These are phyloP conservation scores for Geotrichum fermentans DNA, from an alignment of 1,139 yeast genomes.

Conservation along the genomic window DNA sequence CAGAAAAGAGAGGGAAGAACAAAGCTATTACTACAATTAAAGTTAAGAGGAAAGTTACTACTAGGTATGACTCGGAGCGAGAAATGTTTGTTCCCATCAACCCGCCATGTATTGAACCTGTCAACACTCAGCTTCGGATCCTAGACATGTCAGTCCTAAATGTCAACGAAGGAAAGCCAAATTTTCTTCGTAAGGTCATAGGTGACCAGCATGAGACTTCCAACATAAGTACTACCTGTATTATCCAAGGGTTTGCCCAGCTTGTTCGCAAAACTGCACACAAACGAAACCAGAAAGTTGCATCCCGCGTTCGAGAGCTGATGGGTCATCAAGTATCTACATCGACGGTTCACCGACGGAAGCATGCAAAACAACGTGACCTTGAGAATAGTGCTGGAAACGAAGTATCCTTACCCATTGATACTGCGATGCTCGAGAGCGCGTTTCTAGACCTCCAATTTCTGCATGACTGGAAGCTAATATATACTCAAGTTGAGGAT, in stretches of 20 bases:
- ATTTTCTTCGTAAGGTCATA: background rate
- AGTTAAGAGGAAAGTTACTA: conserved; percentile 4
- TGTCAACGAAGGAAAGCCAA: background rate
- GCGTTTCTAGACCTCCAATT: conserved; percentile 22
- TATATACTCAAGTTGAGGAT: conserved; percentile 23
- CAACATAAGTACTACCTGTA: conserved; percentile 22
- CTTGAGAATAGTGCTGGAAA: background rate
- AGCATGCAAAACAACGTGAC: background rate
- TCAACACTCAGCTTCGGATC: background rate
- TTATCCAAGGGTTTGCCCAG: conserved; percentile 28
- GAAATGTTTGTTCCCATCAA: conserved; percentile 12
- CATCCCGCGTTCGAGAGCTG: conserved; percentile 26
- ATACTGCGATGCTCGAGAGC: conserved; percentile 12
- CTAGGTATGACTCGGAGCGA: conserved; percentile 8
- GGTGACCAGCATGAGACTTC: background rate
- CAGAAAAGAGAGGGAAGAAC: background rate
- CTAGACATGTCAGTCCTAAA: background rate
- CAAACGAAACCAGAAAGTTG: conserved; percentile 23
- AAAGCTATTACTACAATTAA: background rate
- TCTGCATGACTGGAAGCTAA: conserved; percentile 21
- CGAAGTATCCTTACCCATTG: background rate
- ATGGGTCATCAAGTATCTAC: conserved; percentile 18
- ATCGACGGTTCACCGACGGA: background rate
- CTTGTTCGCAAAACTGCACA: conserved; percentile 22
- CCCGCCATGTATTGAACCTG: background rate